These are phyloP conservation scores for Aspergillus tanneri DNA, from an alignment of 2,329 filamentous ascomycete genomes.

Conservation along the genomic window DNA sequence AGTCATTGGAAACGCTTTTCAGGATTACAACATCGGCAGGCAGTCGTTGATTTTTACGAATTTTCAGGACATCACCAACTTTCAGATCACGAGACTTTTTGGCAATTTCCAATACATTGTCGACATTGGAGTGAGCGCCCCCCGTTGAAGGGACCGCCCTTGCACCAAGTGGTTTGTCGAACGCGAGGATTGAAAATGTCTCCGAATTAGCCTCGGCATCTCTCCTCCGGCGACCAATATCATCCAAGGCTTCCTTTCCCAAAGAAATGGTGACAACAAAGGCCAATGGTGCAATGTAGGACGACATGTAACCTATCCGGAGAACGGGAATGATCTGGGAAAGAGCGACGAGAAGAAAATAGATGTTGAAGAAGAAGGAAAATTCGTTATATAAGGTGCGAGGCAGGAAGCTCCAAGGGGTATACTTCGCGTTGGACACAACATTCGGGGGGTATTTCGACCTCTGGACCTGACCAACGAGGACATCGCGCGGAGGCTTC, in stretches of 20 bases:
- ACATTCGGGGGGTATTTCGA: slow-evolving; percentile 83
- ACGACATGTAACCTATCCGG: slow-evolving; percentile 89
- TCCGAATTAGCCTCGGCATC: slow-evolving; percentile 96
- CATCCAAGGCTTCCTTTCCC: slow-evolving; percentile 93
- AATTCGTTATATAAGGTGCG: slow-evolving; percentile 97
- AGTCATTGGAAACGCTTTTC: slow-evolving; percentile 69
- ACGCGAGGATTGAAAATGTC: slow-evolving; percentile 73
- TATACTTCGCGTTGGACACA: slow-evolving; percentile 97
- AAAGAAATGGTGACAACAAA: slow-evolving; percentile 92
- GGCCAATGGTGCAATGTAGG: slow-evolving; percentile 86
- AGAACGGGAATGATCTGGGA: slow-evolving; percentile 89
- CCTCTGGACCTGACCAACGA: slow-evolving; percentile 71
- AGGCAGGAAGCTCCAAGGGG: slow-evolving; percentile 88
- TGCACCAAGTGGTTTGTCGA: slow-evolving; percentile 50
- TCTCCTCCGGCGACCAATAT: slow-evolving; percentile 78
- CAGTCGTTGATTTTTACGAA: slow-evolving; percentile 87
- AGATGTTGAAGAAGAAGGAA: slow-evolving; percentile 99
- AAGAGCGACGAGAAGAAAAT: slow-evolving; percentile 90
- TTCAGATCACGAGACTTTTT: slow-evolving; percentile 86
- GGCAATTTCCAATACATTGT: slow-evolving; percentile 61
- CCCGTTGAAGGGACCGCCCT: slow-evolving; percentile 8
- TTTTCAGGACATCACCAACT: slow-evolving; percentile 92
- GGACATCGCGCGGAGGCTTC: slow-evolving; percentile 66
- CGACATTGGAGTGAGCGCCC: slow-evolving; percentile 13
- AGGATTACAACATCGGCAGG: slow-evolving; percentile 92